A percentile compares a stretch with the other conserved stretches of the same genome.
Evolutionary conservation across 352 stramenopile species (phyloP).

Genomic region (Globisporangium barbulae): DNA sequence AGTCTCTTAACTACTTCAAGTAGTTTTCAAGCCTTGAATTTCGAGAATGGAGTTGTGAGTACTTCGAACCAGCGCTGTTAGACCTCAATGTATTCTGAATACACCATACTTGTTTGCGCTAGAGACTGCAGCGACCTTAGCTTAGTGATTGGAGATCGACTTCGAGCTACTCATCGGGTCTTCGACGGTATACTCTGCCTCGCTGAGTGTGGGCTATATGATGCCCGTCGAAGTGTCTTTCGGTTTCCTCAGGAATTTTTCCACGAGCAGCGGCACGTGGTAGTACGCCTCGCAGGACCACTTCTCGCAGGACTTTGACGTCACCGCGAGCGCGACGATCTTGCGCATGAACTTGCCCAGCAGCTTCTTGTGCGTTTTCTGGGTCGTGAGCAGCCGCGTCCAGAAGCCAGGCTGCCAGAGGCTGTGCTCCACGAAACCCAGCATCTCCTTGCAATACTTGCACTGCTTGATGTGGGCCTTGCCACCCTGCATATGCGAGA

Average conservation of each 20-base stretch:
- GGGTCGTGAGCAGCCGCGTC: conserved; percentile 7
- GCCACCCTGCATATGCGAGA: conserved; percentile 6
- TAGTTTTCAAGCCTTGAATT: too few species aligned
- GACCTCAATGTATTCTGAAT: too few species aligned
- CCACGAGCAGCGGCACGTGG: conserved; percentile 12
- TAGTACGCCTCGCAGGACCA: conserved; percentile 4
- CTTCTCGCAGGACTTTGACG: not conserved
- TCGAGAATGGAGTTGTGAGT: too few species aligned
- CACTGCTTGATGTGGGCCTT: conserved; percentile 8
- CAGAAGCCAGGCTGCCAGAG: conserved; percentile 7
- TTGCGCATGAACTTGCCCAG: conserved; percentile 10
- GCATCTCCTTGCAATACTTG: conserved; percentile 5
- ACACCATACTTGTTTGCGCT: too few species aligned
- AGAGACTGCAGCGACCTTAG: too few species aligned
- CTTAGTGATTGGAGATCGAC: too few species aligned
- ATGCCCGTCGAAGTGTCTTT: not conserved
- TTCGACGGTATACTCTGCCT: too few species aligned
- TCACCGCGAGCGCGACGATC: conserved; percentile 4
- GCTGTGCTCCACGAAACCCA: conserved; percentile 7
- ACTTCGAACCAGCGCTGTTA: too few species aligned
- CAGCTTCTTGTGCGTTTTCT: conserved; percentile 6
- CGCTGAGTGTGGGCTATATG: not conserved
- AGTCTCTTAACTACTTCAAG: too few species aligned
- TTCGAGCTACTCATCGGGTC: too few species aligned
- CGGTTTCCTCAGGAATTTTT: conserved; percentile 9